These are phyloP conservation scores for Pseudocercospora eumusae DNA, from an alignment of 2,329 filamentous ascomycete species.

Conservation along the genomic window DNA sequence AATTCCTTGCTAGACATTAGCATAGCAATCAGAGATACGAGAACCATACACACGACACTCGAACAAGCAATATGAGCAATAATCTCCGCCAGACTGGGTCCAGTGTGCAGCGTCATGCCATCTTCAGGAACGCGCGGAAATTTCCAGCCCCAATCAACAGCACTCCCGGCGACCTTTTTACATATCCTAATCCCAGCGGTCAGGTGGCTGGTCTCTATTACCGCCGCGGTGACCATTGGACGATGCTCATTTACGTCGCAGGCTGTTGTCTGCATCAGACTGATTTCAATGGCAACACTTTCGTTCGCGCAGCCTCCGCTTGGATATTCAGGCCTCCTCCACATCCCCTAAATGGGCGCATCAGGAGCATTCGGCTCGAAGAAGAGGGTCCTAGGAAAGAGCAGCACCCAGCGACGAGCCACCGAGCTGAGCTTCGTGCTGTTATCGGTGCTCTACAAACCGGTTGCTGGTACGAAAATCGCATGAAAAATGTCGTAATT, in stretches of 20 bases:
- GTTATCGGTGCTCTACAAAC: background rate
- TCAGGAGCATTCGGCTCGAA: background rate
- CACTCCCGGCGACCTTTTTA: background rate
- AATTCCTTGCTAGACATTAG: background rate
- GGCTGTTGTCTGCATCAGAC: background rate
- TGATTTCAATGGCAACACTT: background rate
- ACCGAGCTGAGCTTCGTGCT: background rate
- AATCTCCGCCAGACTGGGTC: background rate
- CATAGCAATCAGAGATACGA: background rate
- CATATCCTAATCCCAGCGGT: background rate
- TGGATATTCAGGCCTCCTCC: background rate
- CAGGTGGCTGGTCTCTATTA: background rate
- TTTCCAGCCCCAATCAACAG: background rate
- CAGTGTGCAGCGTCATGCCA: background rate
- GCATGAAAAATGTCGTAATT: background rate
- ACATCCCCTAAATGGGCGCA: background rate
- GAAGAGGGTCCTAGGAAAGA: background rate
- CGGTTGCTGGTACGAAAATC: background rate
- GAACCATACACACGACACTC: background rate
- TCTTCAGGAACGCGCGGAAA: background rate
- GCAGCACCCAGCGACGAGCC: background rate
- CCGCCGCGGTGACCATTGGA: background rate
- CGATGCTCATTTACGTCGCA: background rate
- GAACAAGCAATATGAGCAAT: background rate
- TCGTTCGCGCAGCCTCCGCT: background rate